phyloP scores from a whole-genome alignment of 108 stramenopile genomes.

The Cylindrotheca closterium region DNA sequence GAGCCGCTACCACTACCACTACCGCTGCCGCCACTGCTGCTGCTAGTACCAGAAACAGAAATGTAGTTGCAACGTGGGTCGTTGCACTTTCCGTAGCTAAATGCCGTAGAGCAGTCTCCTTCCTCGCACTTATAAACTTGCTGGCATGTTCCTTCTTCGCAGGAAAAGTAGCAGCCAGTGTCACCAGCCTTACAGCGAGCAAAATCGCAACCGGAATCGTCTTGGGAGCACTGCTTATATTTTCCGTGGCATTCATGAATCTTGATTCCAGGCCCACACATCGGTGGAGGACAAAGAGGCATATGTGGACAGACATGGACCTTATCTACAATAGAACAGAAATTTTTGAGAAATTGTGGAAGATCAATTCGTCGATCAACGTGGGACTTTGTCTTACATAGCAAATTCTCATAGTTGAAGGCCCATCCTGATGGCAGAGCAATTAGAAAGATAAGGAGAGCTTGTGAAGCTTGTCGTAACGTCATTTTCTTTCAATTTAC shows the following conservation, averaged over 20 bases:
- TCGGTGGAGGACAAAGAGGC: slow-evolving; percentile 3
- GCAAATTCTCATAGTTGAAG: slow-evolving; percentile 5
- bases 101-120: neutral
- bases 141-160: neutral
- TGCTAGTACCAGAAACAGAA: neutral
- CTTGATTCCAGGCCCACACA: neutral
- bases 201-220: slow-evolving; percentile 5
- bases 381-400: neutral
- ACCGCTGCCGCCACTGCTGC: neutral
- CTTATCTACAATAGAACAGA: neutral
- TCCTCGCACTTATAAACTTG: neutral
- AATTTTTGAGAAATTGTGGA: neutral
- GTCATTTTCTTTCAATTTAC: neutral
- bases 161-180: neutral
- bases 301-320: slow-evolving; percentile 1
- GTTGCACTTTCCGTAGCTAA: neutral
- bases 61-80: neutral
- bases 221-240: neutral
- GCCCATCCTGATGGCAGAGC: too few relatives aligned
- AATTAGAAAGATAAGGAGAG: neutral
- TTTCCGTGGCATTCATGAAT: neutral
- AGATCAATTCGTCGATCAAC: neutral
- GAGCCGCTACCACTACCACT: neutral
- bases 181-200: neutral
- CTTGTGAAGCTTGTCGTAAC: neutral